Percentiles rank a stretch among this genome's conserved stretches.
These are phyloP conservation scores for Xylariomycetidae sp. DNA, from an alignment of 2,329 filamentous ascomycete genomes.

Conservation along the genomic window DNA sequence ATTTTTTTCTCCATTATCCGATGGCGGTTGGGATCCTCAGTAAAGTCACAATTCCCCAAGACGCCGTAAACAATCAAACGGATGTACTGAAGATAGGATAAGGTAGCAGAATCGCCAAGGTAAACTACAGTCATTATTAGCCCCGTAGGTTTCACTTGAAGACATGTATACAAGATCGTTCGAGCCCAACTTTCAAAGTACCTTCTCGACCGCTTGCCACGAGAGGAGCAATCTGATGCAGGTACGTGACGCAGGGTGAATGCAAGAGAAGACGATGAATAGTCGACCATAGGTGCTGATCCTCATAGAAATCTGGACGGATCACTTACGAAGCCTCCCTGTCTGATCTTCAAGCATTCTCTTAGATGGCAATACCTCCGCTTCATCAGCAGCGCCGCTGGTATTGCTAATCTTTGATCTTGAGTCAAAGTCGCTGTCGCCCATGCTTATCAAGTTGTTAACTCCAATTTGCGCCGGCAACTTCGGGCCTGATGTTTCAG, in stretches of 20 bases:
- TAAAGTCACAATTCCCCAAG: constrained; percentile 52
- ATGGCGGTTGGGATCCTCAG: constrained; percentile 51
- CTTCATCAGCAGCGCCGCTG: constrained; percentile 50
- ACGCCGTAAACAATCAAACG: constrained; percentile 55
- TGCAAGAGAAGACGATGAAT: background rate
- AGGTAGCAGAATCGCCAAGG: constrained; percentile 57
- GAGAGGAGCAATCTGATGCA: background rate
- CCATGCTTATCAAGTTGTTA: constrained; percentile 7
- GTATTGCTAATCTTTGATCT: constrained; percentile 33
- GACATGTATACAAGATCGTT: too few species aligned
- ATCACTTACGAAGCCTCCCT: constrained; percentile 48
- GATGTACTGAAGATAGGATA: constrained; percentile 57
- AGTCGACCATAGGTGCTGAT: too few species aligned
- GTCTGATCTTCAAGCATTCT: constrained; percentile 57
- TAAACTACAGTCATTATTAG: constrained; percentile 53
- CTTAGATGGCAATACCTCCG: constrained; percentile 48
- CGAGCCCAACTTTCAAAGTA: too few species aligned
- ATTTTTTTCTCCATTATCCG: constrained; percentile 53
- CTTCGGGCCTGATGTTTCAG: constrained; percentile 9
- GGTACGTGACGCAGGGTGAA: background rate
- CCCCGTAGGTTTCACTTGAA: too few species aligned
- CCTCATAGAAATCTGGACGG: too few species aligned
- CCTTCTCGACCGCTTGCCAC: too few species aligned
- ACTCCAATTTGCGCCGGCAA: background rate
- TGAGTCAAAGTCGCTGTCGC: constrained; percentile 26